phyloP scores from a whole-genome alignment of 2,329 filamentous ascomycete species.

The Zopfia rhizophila region DNA sequence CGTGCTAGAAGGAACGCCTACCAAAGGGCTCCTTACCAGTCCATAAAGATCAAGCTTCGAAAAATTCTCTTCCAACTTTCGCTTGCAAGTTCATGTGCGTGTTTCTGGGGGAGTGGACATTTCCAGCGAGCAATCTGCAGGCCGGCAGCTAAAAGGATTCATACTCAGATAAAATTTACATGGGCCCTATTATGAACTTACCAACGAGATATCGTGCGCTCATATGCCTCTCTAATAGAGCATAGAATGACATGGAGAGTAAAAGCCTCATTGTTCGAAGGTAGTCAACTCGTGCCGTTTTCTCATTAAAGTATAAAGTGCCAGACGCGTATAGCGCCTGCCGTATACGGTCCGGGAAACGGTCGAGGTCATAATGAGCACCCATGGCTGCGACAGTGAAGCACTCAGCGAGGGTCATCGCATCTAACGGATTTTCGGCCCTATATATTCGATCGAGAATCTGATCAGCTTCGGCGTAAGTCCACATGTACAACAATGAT shows the following conservation, averaged over 20 bases:
- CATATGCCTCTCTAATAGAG: slow-evolving; percentile 51
- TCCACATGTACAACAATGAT: slow-evolving; percentile 50
- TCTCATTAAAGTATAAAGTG: slow-evolving; percentile 45
- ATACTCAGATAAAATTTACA: slow-evolving; percentile 3
- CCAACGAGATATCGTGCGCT: slow-evolving; percentile 50
- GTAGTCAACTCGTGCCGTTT: slow-evolving; percentile 40
- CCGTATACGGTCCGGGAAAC: slow-evolving; percentile 43
- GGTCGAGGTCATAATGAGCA: slow-evolving; percentile 49
- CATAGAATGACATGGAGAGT: slow-evolving; percentile 48
- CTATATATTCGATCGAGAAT: slow-evolving; percentile 49
- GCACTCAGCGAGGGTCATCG: slow-evolving; percentile 48
- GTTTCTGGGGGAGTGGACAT: slow-evolving; percentile 23
- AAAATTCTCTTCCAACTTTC: slow-evolving; percentile 42
- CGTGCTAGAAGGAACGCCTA: too few relatives aligned
- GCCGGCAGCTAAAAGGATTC: slow-evolving; percentile 39
- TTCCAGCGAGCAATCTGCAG: slow-evolving; percentile 50
- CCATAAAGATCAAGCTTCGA: slow-evolving; percentile 51
- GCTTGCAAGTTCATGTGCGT: not conserved
- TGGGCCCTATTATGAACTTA: slow-evolving; percentile 24
- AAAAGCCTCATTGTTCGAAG: slow-evolving; percentile 48
- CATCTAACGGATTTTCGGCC: slow-evolving; percentile 35
- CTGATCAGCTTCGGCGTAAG: slow-evolving; percentile 41
- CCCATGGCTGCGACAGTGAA: slow-evolving; percentile 51
- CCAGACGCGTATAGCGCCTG: slow-evolving; percentile 47
- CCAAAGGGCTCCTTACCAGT: slow-evolving; percentile 27